These are phyloP conservation scores for Triticum timopheevii DNA, from an alignment of 176 grass and related monocot species.

Conservation along the genomic window DNA sequence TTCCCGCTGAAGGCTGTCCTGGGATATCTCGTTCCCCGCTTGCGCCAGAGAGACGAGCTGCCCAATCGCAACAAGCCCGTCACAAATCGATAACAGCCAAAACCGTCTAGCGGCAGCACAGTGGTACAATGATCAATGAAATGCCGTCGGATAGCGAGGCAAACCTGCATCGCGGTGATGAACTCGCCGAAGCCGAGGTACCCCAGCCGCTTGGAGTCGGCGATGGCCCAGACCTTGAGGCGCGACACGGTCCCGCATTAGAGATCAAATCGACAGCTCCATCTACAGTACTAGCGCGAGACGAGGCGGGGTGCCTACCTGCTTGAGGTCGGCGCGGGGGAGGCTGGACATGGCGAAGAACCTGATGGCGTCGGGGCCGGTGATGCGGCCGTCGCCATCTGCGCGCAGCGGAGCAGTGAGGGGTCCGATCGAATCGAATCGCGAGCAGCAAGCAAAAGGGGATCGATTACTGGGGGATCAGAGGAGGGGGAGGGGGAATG, in stretches of 20 bases:
- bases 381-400: conserved; percentile 97
- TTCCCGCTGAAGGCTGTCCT: conserved; percentile 52
- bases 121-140: not conserved
- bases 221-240: conserved; percentile 87
- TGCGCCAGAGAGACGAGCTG: conserved; percentile 94
- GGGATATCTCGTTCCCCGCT: conserved; percentile 69
- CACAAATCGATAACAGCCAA: not conserved
- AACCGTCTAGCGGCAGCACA: not conserved
- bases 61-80: not conserved
- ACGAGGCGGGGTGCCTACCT: conserved; percentile 58
- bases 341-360: conserved; percentile 89
- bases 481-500: not conserved
- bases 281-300: not conserved
- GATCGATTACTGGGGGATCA: not conserved
- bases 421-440: not conserved
- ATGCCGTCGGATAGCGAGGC: not conserved
- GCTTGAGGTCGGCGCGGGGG: conserved; percentile 80
- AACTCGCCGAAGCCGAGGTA: conserved; percentile 83
- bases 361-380: conserved; percentile 84
- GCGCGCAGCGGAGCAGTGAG: not conserved
- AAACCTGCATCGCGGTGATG: conserved; percentile 84
- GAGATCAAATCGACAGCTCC: not conserved
- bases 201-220: conserved; percentile 83
- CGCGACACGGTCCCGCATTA: not conserved
- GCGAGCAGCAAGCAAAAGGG: not conserved